These are phyloP conservation scores for Phytophthora hybrid DNA, from an alignment of 352 stramenopile genomes.

Conservation along the genomic window DNA sequence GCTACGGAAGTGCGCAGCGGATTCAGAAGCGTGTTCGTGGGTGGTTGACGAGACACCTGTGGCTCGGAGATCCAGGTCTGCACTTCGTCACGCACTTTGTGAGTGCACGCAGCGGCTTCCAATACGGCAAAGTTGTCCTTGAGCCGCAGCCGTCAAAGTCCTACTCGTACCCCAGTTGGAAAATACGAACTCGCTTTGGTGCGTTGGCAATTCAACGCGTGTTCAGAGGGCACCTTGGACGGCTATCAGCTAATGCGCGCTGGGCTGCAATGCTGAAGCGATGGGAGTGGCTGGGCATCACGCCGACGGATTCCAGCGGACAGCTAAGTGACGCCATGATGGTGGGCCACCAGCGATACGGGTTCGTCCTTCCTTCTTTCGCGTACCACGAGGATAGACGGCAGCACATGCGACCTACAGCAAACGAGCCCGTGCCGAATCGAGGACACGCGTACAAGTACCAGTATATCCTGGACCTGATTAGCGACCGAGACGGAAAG, in stretches of 20 bases:
- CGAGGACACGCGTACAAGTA: conserved; percentile 77
- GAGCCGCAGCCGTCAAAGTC: conserved; percentile 50
- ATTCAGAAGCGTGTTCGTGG: conserved; percentile 73
- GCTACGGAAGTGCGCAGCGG: conserved; percentile 52
- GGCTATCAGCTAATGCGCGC: conserved; percentile 63
- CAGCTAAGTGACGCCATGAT: conserved; percentile 63
- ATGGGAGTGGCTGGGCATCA: conserved; percentile 80
- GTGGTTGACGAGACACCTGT: conserved; percentile 73
- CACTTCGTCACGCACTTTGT: conserved; percentile 50
- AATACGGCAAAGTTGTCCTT: conserved; percentile 60
- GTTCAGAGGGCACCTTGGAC: conserved; percentile 60
- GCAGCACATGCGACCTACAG: conserved; percentile 62
- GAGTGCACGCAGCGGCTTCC: conserved; percentile 48
- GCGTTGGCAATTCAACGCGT: conserved; percentile 57
- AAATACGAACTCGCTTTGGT: conserved; percentile 51
- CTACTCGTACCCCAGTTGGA: conserved; percentile 61
- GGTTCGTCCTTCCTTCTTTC: conserved; percentile 63
- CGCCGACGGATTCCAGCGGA: conserved; percentile 32
- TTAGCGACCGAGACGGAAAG: conserved; percentile 67
- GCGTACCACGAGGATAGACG: conserved; percentile 50
- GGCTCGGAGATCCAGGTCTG: conserved; percentile 66
- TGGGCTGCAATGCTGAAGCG: conserved; percentile 73
- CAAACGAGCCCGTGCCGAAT: conserved; percentile 44
- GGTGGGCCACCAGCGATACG: conserved; percentile 62
- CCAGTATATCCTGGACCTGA: conserved; percentile 72